phyloP scores from a whole-genome alignment of 2,329 filamentous ascomycete species.

The Canariomyces notabilis region DNA sequence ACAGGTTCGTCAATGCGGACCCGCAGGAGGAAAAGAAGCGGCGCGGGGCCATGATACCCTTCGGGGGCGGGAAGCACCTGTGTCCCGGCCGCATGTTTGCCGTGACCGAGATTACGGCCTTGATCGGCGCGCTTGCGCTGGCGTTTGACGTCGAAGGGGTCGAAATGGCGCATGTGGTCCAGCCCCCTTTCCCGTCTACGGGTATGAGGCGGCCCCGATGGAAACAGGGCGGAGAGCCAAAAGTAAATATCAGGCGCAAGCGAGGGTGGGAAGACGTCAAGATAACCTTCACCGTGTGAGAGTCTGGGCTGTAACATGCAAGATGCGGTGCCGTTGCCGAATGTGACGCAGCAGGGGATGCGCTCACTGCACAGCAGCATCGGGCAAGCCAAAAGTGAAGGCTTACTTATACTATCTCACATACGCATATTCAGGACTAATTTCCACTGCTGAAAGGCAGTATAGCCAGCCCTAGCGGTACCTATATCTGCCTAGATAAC shows the following conservation, averaged over 20 bases:
- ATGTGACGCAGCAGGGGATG: no score
- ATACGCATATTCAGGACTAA: no score
- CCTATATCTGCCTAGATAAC: no score
- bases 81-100: constrained; percentile 29
- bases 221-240: not conserved
- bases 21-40: constrained; percentile 1
- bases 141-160: constrained; percentile 18
- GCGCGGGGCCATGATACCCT: constrained; percentile 37
- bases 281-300: constrained; percentile 2
- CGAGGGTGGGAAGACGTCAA: constrained; percentile 8
- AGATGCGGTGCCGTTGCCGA: no score
- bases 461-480: no score
- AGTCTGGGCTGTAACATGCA: no score
- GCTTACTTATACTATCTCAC: no score
- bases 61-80: constrained; percentile 43
- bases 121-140: constrained; percentile 19
- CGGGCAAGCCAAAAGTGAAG: no score
- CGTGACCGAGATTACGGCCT: constrained; percentile 23
- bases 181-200: not conserved
- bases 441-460: no score
- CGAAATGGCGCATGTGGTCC: constrained; percentile 1
- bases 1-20: constrained; percentile 27
- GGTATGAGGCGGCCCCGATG: not conserved
- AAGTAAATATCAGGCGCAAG: constrained; percentile 4
- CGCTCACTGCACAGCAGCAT: no score